phyloP scores from a whole-genome alignment of 2,329 filamentous ascomycete genomes.

The Tolypocladium sp. region DNA sequence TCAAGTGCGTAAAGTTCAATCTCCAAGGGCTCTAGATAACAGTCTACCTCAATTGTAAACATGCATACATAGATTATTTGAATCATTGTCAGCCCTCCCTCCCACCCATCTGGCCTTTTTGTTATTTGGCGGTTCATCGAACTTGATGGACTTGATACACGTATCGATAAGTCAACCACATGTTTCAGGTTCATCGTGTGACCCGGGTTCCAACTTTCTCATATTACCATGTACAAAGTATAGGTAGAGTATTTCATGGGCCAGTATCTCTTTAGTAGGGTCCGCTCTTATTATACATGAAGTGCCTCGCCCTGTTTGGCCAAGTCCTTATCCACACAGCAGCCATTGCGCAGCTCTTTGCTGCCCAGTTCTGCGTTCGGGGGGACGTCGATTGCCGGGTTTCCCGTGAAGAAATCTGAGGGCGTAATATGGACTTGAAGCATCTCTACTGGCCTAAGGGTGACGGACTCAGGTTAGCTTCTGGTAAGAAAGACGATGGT shows the following conservation, averaged over 20 bases:
- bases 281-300: background rate
- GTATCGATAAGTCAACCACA: background rate
- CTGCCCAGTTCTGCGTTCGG: slow-evolving; percentile 19
- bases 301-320: background rate
- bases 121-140: background rate
- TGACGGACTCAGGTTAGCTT: background rate
- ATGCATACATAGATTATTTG: background rate
- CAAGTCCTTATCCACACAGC: background rate
- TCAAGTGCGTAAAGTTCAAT: slow-evolving; percentile 16
- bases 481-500: too few species aligned
- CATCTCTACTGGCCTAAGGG: slow-evolving; percentile 42
- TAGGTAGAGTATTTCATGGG: background rate
- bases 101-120: background rate
- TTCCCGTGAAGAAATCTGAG: slow-evolving; percentile 37
- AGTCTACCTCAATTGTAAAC: background rate
- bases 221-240: background rate
- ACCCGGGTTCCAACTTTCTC: background rate
- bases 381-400: slow-evolving; percentile 37
- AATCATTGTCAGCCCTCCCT: background rate
- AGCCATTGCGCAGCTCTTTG: slow-evolving; percentile 1
- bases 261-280: background rate
- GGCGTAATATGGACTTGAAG: slow-evolving; percentile 35
- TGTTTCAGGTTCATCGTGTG: background rate
- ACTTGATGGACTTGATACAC: too few species aligned
- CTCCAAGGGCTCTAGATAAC: background rate